phyloP scores from a whole-genome alignment of 1,284 basidiomycete genomes.

The Meira nashicola region DNA sequence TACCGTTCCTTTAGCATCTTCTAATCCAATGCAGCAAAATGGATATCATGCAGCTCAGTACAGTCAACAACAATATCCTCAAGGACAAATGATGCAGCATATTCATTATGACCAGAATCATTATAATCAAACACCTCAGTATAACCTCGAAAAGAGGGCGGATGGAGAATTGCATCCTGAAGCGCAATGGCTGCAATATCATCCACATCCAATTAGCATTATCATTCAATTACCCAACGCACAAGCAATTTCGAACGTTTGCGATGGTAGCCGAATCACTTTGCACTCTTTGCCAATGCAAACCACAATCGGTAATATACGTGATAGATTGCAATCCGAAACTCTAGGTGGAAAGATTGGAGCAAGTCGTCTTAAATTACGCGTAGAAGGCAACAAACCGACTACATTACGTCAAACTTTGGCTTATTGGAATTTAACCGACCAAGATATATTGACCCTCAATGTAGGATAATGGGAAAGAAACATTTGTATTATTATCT shows the following conservation, averaged over 20 bases:
- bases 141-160: slow-evolving; percentile 1
- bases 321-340: slow-evolving; percentile 42
- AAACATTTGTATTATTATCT: too few relatives aligned
- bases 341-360: slow-evolving; percentile 33
- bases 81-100: neutral
- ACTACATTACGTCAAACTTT: slow-evolving; percentile 46
- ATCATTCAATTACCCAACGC: slow-evolving; percentile 28
- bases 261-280: slow-evolving; percentile 33
- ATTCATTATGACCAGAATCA: neutral
- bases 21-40: neutral
- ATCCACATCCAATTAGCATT: slow-evolving; percentile 32
- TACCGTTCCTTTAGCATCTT: neutral
- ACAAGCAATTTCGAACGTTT: slow-evolving; percentile 17
- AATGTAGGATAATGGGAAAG: slow-evolving; percentile 13
- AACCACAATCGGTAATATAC: slow-evolving; percentile 17
- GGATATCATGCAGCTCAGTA: neutral
- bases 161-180: slow-evolving; percentile 27
- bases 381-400: slow-evolving; percentile 36
- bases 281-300: slow-evolving; percentile 28
- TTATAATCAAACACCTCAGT: slow-evolving; percentile 6
- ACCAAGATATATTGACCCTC: slow-evolving; percentile 37
- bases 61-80: neutral
- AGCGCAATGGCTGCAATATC: slow-evolving; percentile 34
- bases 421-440: slow-evolving; percentile 45
- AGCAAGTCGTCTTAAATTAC: slow-evolving; percentile 37